Evolutionary conservation across 441 rosid species (phyloP).

Genomic region (Omphalea diandra): DNA sequence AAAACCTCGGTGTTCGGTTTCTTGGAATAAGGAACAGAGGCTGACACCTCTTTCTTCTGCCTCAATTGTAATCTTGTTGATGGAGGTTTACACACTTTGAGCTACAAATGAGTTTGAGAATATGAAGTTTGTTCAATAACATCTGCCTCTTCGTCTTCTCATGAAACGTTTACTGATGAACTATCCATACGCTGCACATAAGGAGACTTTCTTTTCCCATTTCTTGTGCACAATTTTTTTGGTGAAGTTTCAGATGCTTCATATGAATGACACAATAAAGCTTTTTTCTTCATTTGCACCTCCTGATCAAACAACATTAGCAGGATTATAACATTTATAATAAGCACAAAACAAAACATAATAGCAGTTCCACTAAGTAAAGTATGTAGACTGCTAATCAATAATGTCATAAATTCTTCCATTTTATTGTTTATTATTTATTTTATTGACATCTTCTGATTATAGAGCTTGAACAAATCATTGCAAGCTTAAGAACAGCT

Average conservation of each 20-base stretch:
- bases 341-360: not conserved
- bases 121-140: not conserved
- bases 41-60: too few species aligned
- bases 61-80: not conserved
- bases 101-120: not conserved
- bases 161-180: not conserved
- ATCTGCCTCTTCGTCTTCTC: not conserved
- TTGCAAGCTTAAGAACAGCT: not conserved
- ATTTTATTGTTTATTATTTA: not conserved
- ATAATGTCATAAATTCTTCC: not conserved
- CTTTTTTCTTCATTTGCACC: not conserved
- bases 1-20: too few species aligned
- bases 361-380: not conserved
- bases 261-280: not conserved
- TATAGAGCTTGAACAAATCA: not conserved
- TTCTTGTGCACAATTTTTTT: not conserved
- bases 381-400: not conserved
- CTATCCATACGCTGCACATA: not conserved
- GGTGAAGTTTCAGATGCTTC: not conserved
- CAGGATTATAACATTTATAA: not conserved
- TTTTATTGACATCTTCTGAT: not conserved
- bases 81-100: not conserved
- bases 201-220: not conserved
- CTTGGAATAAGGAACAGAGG: too few species aligned
- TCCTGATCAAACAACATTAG: not conserved